Evolutionary conservation across 257 asterid genomes (phyloP).

Genomic region (Vinca minor): DNA sequence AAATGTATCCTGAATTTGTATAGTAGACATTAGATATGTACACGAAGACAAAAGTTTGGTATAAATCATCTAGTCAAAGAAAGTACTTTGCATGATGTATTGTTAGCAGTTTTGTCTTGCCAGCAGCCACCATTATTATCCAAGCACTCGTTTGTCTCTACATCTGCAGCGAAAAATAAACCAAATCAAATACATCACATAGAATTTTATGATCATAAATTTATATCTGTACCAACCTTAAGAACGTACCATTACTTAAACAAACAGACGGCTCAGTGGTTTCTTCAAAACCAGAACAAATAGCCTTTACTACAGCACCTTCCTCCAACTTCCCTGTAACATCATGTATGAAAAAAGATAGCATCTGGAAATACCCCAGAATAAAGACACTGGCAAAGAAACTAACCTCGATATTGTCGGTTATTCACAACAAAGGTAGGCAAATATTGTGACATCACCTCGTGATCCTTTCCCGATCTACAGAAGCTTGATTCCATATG

Average conservation of each 20-base stretch:
- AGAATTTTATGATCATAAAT: not conserved
- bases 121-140: too few relatives aligned
- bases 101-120: conserved; percentile 50
- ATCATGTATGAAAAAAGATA: conserved; percentile 10
- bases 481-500: conserved; percentile 19
- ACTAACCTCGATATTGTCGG: conserved; percentile 78
- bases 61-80: not conserved
- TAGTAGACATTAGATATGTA: not conserved
- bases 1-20: too few relatives aligned
- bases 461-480: conserved; percentile 86
- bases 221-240: not conserved
- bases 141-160: conserved; percentile 77
- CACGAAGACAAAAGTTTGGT: not conserved
- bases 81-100: conserved; percentile 69
- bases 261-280: too few relatives aligned
- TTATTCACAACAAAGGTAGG: conserved; percentile 87
- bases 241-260: conserved; percentile 59
- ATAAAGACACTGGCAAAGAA: conserved; percentile 4
- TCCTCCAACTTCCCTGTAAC: too few relatives aligned
- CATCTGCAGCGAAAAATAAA: conserved; percentile 33
- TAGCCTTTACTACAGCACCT: too few relatives aligned
- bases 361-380: too few relatives aligned
- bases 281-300: too few relatives aligned
- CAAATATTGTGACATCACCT: too few relatives aligned
- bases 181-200: conserved; percentile 1